Evolutionary conservation across 2,329 filamentous ascomycete genomes (phyloP).

Genomic region (Penicillium sp.): DNA sequence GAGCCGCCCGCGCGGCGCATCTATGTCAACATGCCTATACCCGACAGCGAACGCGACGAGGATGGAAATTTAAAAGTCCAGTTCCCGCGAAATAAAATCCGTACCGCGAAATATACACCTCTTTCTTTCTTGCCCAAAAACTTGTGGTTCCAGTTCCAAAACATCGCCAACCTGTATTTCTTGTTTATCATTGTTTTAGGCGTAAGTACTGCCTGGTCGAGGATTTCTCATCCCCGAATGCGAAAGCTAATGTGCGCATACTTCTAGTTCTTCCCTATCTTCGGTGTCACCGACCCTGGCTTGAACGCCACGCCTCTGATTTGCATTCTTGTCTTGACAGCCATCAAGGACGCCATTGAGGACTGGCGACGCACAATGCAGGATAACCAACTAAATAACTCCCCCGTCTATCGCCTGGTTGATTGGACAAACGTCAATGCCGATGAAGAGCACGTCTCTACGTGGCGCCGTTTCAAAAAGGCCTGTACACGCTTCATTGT

Average conservation of each 20-base stretch:
- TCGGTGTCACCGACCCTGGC: slow-evolving; percentile 85
- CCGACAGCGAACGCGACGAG: slow-evolving; percentile 70
- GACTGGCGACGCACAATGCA: slow-evolving; percentile 89
- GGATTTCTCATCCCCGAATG: background rate
- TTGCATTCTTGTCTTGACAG: slow-evolving; percentile 81
- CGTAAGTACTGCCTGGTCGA: slow-evolving; percentile 59
- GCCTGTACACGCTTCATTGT: slow-evolving; percentile 63
- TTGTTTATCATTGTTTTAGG: slow-evolving; percentile 90
- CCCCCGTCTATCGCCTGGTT: slow-evolving; percentile 81
- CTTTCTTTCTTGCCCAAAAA: slow-evolving; percentile 96
- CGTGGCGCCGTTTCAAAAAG: slow-evolving; percentile 90
- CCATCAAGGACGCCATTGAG: slow-evolving; percentile 91
- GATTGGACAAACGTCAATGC: slow-evolving; percentile 94
- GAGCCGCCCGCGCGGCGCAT: slow-evolving; percentile 54
- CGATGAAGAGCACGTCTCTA: slow-evolving; percentile 75
- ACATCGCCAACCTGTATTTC: slow-evolving; percentile 98
- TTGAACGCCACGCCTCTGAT: slow-evolving; percentile 89
- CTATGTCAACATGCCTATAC: slow-evolving; percentile 83
- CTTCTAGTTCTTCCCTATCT: slow-evolving; percentile 85
- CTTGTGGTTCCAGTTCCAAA: slow-evolving; percentile 96
- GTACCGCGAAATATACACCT: slow-evolving; percentile 95
- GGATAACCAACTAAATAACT: slow-evolving; percentile 94
- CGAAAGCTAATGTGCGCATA: slow-evolving; percentile 21
- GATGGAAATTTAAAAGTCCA: slow-evolving; percentile 67
- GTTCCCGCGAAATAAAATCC: slow-evolving; percentile 91